A percentile compares a stretch with the other conserved stretches of the same genome.
These are phyloP conservation scores for Phytophthora sojae DNA, from an alignment of 352 stramenopile genomes.

Conservation along the genomic window DNA sequence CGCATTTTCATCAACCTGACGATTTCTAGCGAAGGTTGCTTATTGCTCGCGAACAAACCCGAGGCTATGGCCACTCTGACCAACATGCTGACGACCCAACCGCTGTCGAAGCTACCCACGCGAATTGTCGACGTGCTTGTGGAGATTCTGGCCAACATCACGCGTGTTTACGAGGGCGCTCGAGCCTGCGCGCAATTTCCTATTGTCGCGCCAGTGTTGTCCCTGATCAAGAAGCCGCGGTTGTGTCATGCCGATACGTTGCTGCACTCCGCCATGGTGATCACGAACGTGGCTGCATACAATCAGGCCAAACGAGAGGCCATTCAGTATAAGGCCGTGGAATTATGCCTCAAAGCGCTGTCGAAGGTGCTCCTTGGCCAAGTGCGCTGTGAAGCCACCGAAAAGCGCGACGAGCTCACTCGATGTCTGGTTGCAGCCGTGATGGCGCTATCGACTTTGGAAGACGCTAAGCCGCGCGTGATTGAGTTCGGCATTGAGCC, in stretches of 20 bases:
- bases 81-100: conserved; percentile 52
- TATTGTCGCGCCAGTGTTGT: conserved; percentile 56
- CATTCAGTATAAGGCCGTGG: conserved; percentile 58
- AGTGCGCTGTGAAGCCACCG: conserved; percentile 38
- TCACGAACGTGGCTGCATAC: conserved; percentile 62
- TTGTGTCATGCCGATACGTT: conserved; percentile 57
- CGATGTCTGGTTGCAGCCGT: conserved; percentile 60
- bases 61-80: conserved; percentile 54
- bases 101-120: conserved; percentile 50
- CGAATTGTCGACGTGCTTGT: conserved; percentile 47
- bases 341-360: conserved; percentile 61
- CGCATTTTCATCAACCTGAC: conserved; percentile 67
- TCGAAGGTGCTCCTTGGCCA: conserved; percentile 57
- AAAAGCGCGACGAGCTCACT: conserved; percentile 54
- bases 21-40: conserved; percentile 62
- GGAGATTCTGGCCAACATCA: conserved; percentile 62
- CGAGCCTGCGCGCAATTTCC: conserved; percentile 48
- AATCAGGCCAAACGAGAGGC: conserved; percentile 63
- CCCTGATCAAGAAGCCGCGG: conserved; percentile 61
- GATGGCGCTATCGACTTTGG: conserved; percentile 74
- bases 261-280: conserved; percentile 47
- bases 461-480: conserved; percentile 73
- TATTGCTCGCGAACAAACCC: conserved; percentile 47
- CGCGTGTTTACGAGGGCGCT: conserved; percentile 62
- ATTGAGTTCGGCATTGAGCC: conserved; percentile 78